Conservation (phyloP, 2,329 filamentous ascomycete species). For the Sporothrix mexicana region DNA sequence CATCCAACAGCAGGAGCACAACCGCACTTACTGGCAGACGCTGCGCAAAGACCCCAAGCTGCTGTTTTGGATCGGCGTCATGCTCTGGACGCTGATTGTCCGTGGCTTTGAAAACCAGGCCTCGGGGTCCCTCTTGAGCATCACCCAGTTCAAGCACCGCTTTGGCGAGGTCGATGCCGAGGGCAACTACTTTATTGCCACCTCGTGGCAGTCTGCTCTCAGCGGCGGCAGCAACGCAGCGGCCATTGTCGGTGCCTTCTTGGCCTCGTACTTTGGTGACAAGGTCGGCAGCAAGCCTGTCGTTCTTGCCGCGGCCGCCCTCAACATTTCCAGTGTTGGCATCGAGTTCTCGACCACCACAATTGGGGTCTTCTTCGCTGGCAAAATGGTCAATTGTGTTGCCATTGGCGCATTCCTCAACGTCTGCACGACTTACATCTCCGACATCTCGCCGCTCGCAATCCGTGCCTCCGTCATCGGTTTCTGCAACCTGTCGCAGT, state of each 20-base stretch:
- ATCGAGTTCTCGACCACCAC: slow-evolving; percentile 32
- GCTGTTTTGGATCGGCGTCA: slow-evolving; percentile 31
- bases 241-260: slow-evolving; percentile 10
- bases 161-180: slow-evolving; percentile 46
- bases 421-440: slow-evolving; percentile 31
- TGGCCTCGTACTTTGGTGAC: slow-evolving; percentile 23
- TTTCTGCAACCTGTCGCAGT: slow-evolving; percentile 30
- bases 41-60: slow-evolving; percentile 29
- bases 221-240: slow-evolving; percentile 41
- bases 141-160: slow-evolving; percentile 50
- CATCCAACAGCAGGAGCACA: slow-evolving; percentile 33
- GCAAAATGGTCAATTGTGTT: slow-evolving; percentile 32
- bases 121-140: slow-evolving; percentile 47
- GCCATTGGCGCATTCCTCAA: slow-evolving; percentile 31
- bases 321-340: slow-evolving; percentile 29
- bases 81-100: slow-evolving; percentile 33
- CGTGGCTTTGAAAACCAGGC: slow-evolving; percentile 40
- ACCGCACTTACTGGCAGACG: slow-evolving; percentile 29
- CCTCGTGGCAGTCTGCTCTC: slow-evolving; percentile 49
- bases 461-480: slow-evolving; percentile 33
- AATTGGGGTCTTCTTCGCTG: slow-evolving; percentile 32
- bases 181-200: slow-evolving; percentile 47
- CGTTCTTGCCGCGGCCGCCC: background rate
- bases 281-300: slow-evolving; percentile 20
- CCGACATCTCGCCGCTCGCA: slow-evolving; percentile 35